Evolutionary conservation across 306 rosid genomes (phyloP).

Genomic region (Cicer chorassanicum): DNA sequence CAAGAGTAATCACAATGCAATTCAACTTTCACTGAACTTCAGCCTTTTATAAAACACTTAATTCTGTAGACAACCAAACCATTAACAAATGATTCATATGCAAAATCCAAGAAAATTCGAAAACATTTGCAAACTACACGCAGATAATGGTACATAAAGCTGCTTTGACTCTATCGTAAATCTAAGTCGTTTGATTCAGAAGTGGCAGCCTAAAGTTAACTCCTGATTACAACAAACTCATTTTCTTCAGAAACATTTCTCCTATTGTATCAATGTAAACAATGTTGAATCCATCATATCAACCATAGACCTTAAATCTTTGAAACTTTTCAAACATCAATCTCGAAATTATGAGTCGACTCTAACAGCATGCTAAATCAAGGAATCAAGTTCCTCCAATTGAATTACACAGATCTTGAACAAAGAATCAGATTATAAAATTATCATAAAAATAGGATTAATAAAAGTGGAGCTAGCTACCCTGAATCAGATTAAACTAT

Average conservation of each 20-base stretch:
- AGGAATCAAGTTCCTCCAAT: constrained; percentile 15
- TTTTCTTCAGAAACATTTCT: constrained; percentile 4
- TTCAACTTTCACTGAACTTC: constrained; percentile 9
- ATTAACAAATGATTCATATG: not conserved
- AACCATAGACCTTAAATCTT: not conserved
- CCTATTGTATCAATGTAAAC: not conserved
- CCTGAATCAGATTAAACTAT: constrained; percentile 8
- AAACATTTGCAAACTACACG: not conserved
- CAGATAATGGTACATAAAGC: constrained; percentile 2
- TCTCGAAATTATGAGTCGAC: constrained; percentile 11
- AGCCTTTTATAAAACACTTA: not conserved
- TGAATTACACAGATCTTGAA: constrained; percentile 36
- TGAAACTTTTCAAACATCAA: constrained; percentile 15
- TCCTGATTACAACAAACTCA: constrained; percentile 20
- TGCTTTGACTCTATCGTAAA: constrained; percentile 21
- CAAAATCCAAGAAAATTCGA: constrained; percentile 24
- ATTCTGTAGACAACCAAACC: not conserved
- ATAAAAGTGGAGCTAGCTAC: constrained; percentile 7
- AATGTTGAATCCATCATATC: constrained; percentile 18
- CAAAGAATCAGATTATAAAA: constrained; percentile 12
- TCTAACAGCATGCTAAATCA: constrained; percentile 16
- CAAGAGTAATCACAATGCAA: not conserved
- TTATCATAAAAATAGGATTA: constrained; percentile 18
- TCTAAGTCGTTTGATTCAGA: constrained; percentile 28
- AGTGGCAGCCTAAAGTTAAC: not conserved